A percentile compares a stretch with the other conserved stretches of the same genome.
Conservation (phyloP, 208 protist species). For the Wallacemonas sp. region DNA sequence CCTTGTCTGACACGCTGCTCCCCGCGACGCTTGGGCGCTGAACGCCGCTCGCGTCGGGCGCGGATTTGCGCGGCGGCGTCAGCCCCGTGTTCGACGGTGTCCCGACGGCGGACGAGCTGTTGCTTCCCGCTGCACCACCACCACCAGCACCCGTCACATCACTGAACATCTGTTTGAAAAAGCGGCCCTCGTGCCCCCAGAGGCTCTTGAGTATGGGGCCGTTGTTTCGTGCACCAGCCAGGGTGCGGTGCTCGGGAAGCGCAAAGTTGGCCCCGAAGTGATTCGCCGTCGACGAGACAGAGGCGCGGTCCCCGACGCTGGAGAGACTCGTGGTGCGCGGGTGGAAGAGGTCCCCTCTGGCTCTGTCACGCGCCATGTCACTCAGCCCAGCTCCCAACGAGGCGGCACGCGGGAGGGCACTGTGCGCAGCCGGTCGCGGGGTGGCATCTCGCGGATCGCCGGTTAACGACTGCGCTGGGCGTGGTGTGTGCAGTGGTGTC, state of each 20-base stretch:
- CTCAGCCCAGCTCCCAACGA: constrained; percentile 5
- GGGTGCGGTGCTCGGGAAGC: constrained; percentile 5
- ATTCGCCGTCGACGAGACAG: neutral
- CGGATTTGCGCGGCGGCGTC: constrained; percentile 1
- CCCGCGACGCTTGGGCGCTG: neutral
- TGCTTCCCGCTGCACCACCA: neutral
- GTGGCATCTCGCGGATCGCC: too few relatives aligned
- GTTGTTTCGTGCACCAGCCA: neutral
- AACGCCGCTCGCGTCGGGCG: neutral
- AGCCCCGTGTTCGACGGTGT: neutral
- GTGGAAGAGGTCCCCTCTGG: neutral
- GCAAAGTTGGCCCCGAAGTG: neutral
- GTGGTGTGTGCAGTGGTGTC: neutral
- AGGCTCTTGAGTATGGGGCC: constrained; percentile 23
- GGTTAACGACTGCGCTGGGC: too few relatives aligned
- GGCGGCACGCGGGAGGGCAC: neutral
- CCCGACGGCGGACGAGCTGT: neutral
- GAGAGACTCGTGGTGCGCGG: neutral
- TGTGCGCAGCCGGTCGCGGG: too few relatives aligned
- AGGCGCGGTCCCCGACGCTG: neutral
- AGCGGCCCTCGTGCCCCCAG: constrained; percentile 34
- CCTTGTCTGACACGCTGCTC: too few relatives aligned
- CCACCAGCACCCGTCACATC: neutral
- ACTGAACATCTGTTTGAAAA: constrained; percentile 26
- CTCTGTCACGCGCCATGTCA: neutral